Percentiles rank a stretch among this genome's conserved stretches.
Conservation (phyloP, 1,139 yeast genomes). For the Saccharomyces hybrid region DNA sequence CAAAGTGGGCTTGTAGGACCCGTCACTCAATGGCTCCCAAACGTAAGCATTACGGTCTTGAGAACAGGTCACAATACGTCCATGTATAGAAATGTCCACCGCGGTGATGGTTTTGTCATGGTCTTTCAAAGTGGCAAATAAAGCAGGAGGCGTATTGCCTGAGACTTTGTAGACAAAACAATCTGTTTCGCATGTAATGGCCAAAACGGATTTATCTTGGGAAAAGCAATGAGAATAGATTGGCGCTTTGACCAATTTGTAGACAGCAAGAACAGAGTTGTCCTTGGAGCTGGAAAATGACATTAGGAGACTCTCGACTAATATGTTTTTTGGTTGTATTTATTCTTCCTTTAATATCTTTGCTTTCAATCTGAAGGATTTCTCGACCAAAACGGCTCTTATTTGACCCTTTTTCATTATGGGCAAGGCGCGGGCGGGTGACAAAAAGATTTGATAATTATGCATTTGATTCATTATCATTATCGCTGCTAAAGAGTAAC, state of each 20-base stretch:
- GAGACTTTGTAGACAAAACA: conserved; percentile 66
- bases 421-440: conserved; percentile 1
- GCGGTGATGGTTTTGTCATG: conserved; percentile 96
- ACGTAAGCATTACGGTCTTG: conserved; percentile 98
- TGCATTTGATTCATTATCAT: background rate
- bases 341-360: background rate
- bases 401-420: background rate
- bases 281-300: conserved; percentile 13
- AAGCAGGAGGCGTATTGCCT: conserved; percentile 34
- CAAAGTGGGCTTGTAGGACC: conserved; percentile 74
- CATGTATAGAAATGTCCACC: conserved; percentile 83
- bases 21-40: conserved; percentile 71
- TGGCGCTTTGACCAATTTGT: conserved; percentile 73
- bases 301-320: conserved; percentile 35
- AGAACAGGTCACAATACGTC: conserved; percentile 91
- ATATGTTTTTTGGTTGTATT: conserved; percentile 2
- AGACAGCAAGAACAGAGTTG: conserved; percentile 31
- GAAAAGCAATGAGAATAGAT: conserved; percentile 89
- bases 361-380: background rate
- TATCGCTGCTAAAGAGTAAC: background rate
- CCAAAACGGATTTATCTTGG: conserved; percentile 58
- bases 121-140: conserved; percentile 59
- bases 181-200: conserved; percentile 70
- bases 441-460: background rate
- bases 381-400: background rate